These are phyloP conservation scores for Porphyra umbilicalis DNA, from an alignment of 31 red algal species.

Conservation along the genomic window DNA sequence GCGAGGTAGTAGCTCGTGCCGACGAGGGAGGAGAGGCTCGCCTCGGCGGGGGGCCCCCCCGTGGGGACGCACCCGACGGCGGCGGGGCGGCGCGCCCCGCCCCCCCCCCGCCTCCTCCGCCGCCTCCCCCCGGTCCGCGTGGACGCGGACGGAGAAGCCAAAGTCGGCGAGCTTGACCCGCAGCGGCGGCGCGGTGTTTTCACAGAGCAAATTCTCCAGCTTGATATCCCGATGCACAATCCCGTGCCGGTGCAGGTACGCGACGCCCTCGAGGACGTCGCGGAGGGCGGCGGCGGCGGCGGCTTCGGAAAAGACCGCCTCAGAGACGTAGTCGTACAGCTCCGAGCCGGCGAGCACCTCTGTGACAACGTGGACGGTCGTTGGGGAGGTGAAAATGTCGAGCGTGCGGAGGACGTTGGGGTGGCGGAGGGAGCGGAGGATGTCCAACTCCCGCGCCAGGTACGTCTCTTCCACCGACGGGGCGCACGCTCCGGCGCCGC, in stretches of 20 bases:
- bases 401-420: constrained; percentile 4
- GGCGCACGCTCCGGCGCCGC: constrained; percentile 17
- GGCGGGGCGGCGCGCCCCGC: background rate
- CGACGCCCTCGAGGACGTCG: constrained; percentile 16
- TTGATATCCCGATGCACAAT: constrained; percentile 31
- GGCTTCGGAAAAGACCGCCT: background rate
- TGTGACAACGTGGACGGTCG: background rate
- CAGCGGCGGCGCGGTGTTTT: constrained; percentile 3
- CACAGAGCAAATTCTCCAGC: constrained; percentile 19
- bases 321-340: background rate
- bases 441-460: constrained; percentile 5
- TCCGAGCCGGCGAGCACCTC: background rate
- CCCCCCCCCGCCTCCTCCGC: background rate
- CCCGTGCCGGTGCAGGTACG: constrained; percentile 1
- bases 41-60: background rate
- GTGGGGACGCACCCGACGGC: constrained; percentile 22
- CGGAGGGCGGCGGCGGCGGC: background rate
- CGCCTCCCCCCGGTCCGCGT: background rate
- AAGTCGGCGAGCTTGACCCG: constrained; percentile 12
- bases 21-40: background rate
- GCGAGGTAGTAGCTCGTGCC: background rate
- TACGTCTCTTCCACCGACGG: constrained; percentile 40
- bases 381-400: background rate
- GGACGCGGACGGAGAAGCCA: background rate
- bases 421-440: constrained; percentile 3